A percentile compares a stretch with the other conserved stretches of the same genome.
These are phyloP conservation scores for Apiospora arundinis DNA, from an alignment of 2,329 filamentous ascomycete species.

Conservation along the genomic window DNA sequence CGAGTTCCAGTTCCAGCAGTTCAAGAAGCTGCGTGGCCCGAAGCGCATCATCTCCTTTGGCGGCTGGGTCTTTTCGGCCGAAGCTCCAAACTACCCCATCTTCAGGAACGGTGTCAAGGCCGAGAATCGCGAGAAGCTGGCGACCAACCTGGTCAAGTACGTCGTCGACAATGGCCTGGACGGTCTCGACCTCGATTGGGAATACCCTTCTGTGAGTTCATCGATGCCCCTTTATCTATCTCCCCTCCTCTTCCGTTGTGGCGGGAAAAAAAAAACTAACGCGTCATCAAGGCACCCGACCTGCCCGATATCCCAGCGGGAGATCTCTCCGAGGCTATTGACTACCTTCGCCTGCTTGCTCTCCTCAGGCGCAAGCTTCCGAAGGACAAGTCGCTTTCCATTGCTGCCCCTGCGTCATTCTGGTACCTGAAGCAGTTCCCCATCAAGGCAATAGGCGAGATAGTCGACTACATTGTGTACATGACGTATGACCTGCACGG, in stretches of 20 bases:
- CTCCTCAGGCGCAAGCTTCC: conserved; percentile 34
- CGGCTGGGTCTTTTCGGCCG: conserved; percentile 48
- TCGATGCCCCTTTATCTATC: not conserved
- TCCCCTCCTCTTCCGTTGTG: not conserved
- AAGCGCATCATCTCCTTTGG: conserved; percentile 47
- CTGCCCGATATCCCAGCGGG: conserved; percentile 37
- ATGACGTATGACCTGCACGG: conserved; percentile 46
- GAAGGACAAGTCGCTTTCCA: conserved; percentile 31
- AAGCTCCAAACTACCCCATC: conserved; percentile 38
- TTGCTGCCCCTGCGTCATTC: conserved; percentile 39
- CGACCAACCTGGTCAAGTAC: conserved; percentile 24
- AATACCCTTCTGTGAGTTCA: conserved; percentile 22
- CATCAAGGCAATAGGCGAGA: conserved; percentile 28
- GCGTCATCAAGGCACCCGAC: conserved; percentile 29
- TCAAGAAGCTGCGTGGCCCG: conserved; percentile 31
- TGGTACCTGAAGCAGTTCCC: conserved; percentile 41
- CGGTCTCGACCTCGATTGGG: conserved; percentile 26
- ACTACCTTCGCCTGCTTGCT: conserved; percentile 44
- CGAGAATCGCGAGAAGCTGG: conserved; percentile 35
- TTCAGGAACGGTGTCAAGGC: conserved; percentile 40
- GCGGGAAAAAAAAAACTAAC: not conserved
- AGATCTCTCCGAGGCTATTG: conserved; percentile 33
- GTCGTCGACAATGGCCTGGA: conserved; percentile 25
- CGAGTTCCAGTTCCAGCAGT: conserved; percentile 27
- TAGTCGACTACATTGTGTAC: conserved; percentile 42